These are phyloP conservation scores for Scedosporium boydii DNA, from an alignment of 2,329 filamentous ascomycete genomes.

Conservation along the genomic window DNA sequence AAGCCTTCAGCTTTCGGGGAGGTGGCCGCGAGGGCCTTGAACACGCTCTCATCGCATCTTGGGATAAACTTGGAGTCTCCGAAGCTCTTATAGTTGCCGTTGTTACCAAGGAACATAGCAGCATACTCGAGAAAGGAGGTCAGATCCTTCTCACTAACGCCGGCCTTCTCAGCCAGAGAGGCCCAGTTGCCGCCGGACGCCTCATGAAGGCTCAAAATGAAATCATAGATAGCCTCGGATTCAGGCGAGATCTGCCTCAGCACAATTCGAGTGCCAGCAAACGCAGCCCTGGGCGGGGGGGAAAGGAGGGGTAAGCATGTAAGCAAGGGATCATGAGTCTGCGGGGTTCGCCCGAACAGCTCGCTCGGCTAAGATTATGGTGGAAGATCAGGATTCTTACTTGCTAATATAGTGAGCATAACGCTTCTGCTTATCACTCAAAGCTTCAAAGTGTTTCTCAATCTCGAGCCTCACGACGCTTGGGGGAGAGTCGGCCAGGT, in stretches of 20 bases:
- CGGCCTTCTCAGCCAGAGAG: slow-evolving; percentile 52
- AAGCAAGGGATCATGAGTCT: not conserved
- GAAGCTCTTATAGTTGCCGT: slow-evolving; percentile 80
- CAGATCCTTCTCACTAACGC: slow-evolving; percentile 54
- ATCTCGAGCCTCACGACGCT: slow-evolving; percentile 82
- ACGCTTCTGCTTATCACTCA: slow-evolving; percentile 68
- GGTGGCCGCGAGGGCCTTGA: slow-evolving; percentile 54
- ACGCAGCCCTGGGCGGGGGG: slow-evolving; percentile 52
- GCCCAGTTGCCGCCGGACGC: slow-evolving; percentile 62
- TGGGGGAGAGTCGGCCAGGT: slow-evolving; percentile 84
- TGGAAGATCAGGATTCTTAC: slow-evolving; percentile 31
- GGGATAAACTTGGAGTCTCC: slow-evolving; percentile 80
- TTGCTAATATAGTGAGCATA: slow-evolving; percentile 87
- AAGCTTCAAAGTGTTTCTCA: slow-evolving; percentile 80
- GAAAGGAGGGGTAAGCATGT: slow-evolving; percentile 5
- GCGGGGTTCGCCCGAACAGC: not conserved
- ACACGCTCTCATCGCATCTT: slow-evolving; percentile 52
- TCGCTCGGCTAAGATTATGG: not conserved
- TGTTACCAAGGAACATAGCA: slow-evolving; percentile 69
- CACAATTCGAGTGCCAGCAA: slow-evolving; percentile 68
- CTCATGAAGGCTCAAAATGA: slow-evolving; percentile 66
- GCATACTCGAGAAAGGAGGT: slow-evolving; percentile 67
- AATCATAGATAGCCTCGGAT: slow-evolving; percentile 70
- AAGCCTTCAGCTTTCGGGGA: slow-evolving; percentile 51
- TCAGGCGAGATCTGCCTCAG: slow-evolving; percentile 74